Percentiles rank a stretch among this genome's conserved stretches.
These are phyloP conservation scores for Puya raimondii DNA, from an alignment of 176 grass and related monocot species.

Conservation along the genomic window DNA sequence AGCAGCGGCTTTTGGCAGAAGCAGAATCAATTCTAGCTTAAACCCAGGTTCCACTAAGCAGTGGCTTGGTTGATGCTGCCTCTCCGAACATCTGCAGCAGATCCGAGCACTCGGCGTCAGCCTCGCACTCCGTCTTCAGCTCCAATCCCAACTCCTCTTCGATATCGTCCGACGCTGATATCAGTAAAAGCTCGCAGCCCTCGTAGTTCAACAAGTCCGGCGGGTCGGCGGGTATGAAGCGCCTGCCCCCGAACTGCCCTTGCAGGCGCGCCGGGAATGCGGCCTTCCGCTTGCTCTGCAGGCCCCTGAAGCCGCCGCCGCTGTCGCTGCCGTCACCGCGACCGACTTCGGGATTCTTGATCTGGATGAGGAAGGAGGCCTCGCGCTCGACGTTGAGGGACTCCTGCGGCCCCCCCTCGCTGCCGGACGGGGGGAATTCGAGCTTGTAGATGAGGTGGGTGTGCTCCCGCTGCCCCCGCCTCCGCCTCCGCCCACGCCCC, in stretches of 20 bases:
- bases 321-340: background rate
- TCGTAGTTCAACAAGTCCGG: slow-evolving; percentile 84
- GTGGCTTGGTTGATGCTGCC: slow-evolving; percentile 51
- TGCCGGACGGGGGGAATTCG: slow-evolving; percentile 37
- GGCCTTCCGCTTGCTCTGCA: slow-evolving; percentile 60
- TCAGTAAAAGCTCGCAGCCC: slow-evolving; percentile 77
- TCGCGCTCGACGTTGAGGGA: slow-evolving; percentile 62
- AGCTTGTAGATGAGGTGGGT: slow-evolving; percentile 93
- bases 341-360: slow-evolving; percentile 78
- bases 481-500: too few relatives aligned
- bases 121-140: slow-evolving; percentile 41
- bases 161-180: slow-evolving; percentile 65
- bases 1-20: too few relatives aligned
- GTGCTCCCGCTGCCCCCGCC: slow-evolving; percentile 19
- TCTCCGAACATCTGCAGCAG: slow-evolving; percentile 66
- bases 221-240: slow-evolving; percentile 53
- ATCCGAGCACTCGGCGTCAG: slow-evolving; percentile 38
- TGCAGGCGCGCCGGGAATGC: slow-evolving; percentile 57
- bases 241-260: slow-evolving; percentile 40
- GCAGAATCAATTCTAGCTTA: background rate
- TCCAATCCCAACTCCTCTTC: slow-evolving; percentile 72
- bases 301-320: slow-evolving; percentile 36
- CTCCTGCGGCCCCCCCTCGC: slow-evolving; percentile 40
- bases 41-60: slow-evolving; percentile 54
- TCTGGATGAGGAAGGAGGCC: slow-evolving; percentile 77